phyloP scores from a whole-genome alignment of 176 grass and related monocot species.

The Triticum urartu region DNA sequence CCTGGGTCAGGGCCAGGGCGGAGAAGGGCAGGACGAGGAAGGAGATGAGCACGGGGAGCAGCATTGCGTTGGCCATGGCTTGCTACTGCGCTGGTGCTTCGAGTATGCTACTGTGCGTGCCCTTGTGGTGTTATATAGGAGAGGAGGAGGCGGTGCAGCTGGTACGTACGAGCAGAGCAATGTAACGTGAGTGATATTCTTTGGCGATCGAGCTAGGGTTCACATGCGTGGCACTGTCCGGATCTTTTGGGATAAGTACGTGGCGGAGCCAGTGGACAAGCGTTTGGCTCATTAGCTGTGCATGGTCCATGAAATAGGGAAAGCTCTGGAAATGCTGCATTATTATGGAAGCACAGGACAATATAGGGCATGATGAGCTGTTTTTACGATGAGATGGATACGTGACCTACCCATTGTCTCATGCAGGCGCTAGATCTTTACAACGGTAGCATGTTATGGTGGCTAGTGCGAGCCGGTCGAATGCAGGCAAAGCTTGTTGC shows the following conservation, averaged over 20 bases:
- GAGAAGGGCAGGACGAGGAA: conserved; percentile 46
- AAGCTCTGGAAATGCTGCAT: conserved; percentile 1
- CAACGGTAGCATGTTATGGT: background rate
- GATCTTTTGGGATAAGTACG: conserved; percentile 3
- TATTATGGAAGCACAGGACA: background rate
- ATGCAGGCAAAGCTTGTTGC: background rate
- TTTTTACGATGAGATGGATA: conserved; percentile 11
- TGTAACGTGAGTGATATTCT: background rate
- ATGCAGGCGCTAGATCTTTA: background rate
- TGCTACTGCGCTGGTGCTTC: background rate
- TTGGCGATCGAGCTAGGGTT: conserved; percentile 8
- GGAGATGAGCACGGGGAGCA: conserved; percentile 53
- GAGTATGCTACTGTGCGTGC: background rate
- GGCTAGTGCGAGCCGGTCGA: background rate
- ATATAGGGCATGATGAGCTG: background rate
- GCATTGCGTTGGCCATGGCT: conserved; percentile 45
- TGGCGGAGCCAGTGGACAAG: conserved; percentile 26
- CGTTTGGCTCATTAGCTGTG: conserved; percentile 17
- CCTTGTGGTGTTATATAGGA: conserved; percentile 21
- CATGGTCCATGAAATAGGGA: conserved; percentile 21
- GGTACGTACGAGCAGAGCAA: background rate
- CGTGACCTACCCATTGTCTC: background rate
- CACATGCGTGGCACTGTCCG: conserved; percentile 9
- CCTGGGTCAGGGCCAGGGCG: conserved; percentile 45
- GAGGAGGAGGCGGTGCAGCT: background rate